A percentile compares a stretch with the other conserved stretches of the same genome.
Evolutionary conservation across 1,139 yeast genomes (phyloP).

Genomic region (Saccharomyces pastorianus): DNA sequence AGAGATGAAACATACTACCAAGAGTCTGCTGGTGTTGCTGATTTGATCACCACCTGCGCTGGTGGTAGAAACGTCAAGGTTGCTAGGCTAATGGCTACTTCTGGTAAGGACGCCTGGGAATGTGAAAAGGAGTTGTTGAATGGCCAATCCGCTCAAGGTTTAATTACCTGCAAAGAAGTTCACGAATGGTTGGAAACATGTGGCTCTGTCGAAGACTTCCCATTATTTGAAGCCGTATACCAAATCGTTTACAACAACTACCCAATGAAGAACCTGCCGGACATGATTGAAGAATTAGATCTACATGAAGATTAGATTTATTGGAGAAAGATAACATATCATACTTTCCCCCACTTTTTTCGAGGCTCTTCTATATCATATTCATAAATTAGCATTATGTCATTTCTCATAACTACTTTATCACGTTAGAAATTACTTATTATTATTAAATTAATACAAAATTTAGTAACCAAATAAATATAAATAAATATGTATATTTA

Average conservation of each 20-base stretch:
- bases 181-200: slow-evolving; percentile 66
- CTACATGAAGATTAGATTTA: slow-evolving; percentile 1
- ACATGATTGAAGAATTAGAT: slow-evolving; percentile 43
- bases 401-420: slow-evolving; percentile 1
- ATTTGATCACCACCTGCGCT: slow-evolving; percentile 88
- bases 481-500: neutral
- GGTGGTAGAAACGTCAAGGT: slow-evolving; percentile 94
- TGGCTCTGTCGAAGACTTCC: slow-evolving; percentile 63
- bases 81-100: slow-evolving; percentile 67
- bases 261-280: slow-evolving; percentile 56
- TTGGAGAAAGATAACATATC: neutral
- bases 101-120: slow-evolving; percentile 62
- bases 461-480: neutral
- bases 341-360: neutral
- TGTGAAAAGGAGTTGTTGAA: slow-evolving; percentile 77
- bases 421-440: neutral
- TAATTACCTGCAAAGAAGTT: slow-evolving; percentile 81
- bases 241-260: slow-evolving; percentile 68
- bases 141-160: slow-evolving; percentile 94
- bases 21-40: slow-evolving; percentile 95
- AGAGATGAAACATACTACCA: slow-evolving; percentile 73
- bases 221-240: slow-evolving; percentile 80
- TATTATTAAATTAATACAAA: neutral
- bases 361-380: neutral
- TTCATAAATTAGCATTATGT: neutral